Evolutionary conservation across 139 green algal genomes (phyloP).

Genomic region (Volvox reticuliferus): DNA sequence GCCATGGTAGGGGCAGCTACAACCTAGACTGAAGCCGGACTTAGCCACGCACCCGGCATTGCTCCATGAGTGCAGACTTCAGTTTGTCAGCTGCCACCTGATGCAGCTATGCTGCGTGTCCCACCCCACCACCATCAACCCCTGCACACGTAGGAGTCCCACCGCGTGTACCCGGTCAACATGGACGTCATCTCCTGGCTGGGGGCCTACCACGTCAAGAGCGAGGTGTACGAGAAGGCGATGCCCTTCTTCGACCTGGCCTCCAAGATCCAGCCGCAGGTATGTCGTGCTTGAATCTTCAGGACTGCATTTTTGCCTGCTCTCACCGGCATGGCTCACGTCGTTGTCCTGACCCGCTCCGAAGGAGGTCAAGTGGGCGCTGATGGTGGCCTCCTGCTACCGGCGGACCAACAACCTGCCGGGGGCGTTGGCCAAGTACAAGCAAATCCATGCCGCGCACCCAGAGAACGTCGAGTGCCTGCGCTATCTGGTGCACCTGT

Average conservation of each 20-base stretch:
- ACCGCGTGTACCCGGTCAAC: slow-evolving; percentile 84
- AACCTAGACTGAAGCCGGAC: no score
- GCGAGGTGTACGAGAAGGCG: slow-evolving; percentile 83
- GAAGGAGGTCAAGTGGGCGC: slow-evolving; percentile 89
- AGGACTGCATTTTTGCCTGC: no score
- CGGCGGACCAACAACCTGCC: slow-evolving; percentile 70
- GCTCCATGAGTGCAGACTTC: no score
- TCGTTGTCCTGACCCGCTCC: no score
- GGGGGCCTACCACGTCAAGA: slow-evolving; percentile 85
- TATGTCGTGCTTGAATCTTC: neutral
- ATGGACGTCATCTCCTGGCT: slow-evolving; percentile 93
- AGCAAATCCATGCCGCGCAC: slow-evolving; percentile 64
- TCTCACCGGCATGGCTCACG: no score
- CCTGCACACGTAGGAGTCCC: slow-evolving; percentile 66
- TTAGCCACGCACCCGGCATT: no score
- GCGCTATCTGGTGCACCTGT: slow-evolving; percentile 88
- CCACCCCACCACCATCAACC: neutral
- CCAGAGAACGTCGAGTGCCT: slow-evolving; percentile 90
- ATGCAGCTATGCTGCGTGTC: no score
- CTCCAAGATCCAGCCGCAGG: slow-evolving; percentile 80
- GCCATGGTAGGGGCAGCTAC: no score
- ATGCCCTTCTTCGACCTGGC: slow-evolving; percentile 89
- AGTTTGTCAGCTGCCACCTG: no score
- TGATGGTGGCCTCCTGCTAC: slow-evolving; percentile 84
- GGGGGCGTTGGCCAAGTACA: slow-evolving; percentile 67